Evolutionary conservation across 1,284 basidiomycete species (phyloP).

Genomic region (Heterobasidion annosum): DNA sequence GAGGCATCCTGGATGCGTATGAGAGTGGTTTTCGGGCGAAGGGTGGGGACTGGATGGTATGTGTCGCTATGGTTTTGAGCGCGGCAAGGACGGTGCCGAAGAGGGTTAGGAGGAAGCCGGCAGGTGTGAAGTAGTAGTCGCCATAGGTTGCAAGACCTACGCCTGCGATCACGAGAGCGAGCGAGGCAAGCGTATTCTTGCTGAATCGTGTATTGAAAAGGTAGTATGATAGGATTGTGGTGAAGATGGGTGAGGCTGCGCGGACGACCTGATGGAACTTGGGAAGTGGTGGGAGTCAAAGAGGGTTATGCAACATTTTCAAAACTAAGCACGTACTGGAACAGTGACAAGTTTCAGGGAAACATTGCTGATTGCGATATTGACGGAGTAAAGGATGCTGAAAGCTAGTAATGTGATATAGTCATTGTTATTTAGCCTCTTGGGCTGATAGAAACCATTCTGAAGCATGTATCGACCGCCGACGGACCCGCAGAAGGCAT

Average conservation of each 20-base stretch:
- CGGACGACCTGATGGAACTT: slow-evolving; percentile 94
- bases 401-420: slow-evolving; percentile 65
- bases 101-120: slow-evolving; percentile 79
- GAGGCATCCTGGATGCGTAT: background rate
- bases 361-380: slow-evolving; percentile 89
- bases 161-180: slow-evolving; percentile 84
- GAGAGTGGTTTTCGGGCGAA: slow-evolving; percentile 8
- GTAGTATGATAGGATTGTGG: slow-evolving; percentile 63
- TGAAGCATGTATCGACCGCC: slow-evolving; percentile 70
- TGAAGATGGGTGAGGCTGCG: slow-evolving; percentile 88
- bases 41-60: slow-evolving; percentile 55
- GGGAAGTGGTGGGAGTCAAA: slow-evolving; percentile 1
- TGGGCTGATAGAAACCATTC: slow-evolving; percentile 53
- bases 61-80: slow-evolving; percentile 86
- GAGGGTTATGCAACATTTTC: background rate
- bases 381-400: slow-evolving; percentile 83
- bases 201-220: slow-evolving; percentile 46
- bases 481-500: slow-evolving; percentile 74
- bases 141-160: slow-evolving; percentile 92
- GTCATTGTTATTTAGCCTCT: slow-evolving; percentile 46
- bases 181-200: slow-evolving; percentile 56
- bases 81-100: slow-evolving; percentile 85
- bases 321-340: slow-evolving; percentile 50
- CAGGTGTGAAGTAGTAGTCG: slow-evolving; percentile 80
- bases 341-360: slow-evolving; percentile 85